Conservation (phyloP, 2,329 filamentous ascomycete species). For the Incumbomyces lentus region DNA sequence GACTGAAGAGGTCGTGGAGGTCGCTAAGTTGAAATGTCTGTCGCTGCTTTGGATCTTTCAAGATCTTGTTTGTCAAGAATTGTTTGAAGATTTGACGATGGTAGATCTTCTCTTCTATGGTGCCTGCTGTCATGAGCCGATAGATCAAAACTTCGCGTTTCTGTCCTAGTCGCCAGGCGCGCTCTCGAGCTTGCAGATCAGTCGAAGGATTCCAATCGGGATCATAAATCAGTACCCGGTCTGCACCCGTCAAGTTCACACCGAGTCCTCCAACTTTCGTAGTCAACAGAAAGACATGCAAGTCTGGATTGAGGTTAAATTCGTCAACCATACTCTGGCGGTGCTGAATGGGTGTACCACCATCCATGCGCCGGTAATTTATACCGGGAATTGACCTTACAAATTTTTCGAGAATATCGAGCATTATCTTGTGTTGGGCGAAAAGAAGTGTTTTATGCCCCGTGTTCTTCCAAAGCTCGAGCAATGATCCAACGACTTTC, state of each 20-base stretch:
- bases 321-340: conserved; percentile 85
- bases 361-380: conserved; percentile 84
- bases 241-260: conserved; percentile 87
- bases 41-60: conserved; percentile 87
- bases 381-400: conserved; percentile 58
- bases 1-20: conserved; percentile 80
- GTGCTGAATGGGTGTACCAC: conserved; percentile 74
- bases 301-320: conserved; percentile 71
- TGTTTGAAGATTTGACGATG: conserved; percentile 98
- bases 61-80: conserved; percentile 89
- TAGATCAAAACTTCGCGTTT: conserved; percentile 94
- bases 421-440: conserved; percentile 86
- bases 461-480: conserved; percentile 82
- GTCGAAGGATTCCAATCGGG: conserved; percentile 98
- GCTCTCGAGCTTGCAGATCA: conserved; percentile 85
- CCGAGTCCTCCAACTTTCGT: conserved; percentile 92
- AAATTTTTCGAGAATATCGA: conserved; percentile 84
- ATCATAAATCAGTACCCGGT: conserved; percentile 95
- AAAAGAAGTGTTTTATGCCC: conserved; percentile 92
- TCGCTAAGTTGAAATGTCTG: conserved; percentile 85
- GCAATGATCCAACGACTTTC: conserved; percentile 79
- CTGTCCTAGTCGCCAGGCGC: conserved; percentile 91
- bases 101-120: conserved; percentile 98
- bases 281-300: conserved; percentile 85
- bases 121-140: conserved; percentile 93